Base-by-base conservation (phyloP, 805 yeast species). In the Osmozyma mogii region DNA sequence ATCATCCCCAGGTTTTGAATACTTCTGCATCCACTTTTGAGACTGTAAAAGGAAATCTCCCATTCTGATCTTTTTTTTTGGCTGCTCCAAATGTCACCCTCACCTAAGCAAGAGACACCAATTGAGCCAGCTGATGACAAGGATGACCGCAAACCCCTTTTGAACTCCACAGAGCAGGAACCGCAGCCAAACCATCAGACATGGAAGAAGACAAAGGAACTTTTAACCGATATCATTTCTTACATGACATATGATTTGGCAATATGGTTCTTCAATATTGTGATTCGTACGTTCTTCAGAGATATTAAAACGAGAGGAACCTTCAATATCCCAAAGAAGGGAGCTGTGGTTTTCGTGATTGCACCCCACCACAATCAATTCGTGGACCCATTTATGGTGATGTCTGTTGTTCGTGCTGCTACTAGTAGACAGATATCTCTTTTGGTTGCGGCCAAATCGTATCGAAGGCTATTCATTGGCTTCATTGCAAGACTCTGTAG, bases 291-390 rank as follows among this genome's bases (percentile, higher is more conserved):
- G 3, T 62, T 60, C 30, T 62, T 62, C 49, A 40, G 68, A 24
- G 68, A 62, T 29, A 55, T 62, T 31, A 50, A 50, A 25, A 41
- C 54, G 21, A 31, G 66, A 18, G 68, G 68, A 6, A 38, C 61
- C 4, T 58, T 56, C 44, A 48, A 61, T 33, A 52, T 62, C 24
- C 67, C 68, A 21, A 47, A 42, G 17, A 28, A 32, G 10, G 68
- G 66, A 5, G 56, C 67, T 1, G 51, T 59, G 13, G 44, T 62
- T 12, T 58, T 61, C 33, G 68, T 61, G 7, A 52, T 60, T 32
- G 68, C 65, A 2, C 68, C 68, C 2, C 68, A 62, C 40, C 65
- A 56, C 33, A 62, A 62, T 38, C 65, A 61, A 37, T 62, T 60
- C 31, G 50, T 62, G 13, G 68, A 61, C 41, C 64, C 59, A 1